A percentile compares a stretch with the other conserved stretches of the same genome.
These are phyloP conservation scores for Dothidotthia symphoricarpi DNA, from an alignment of 2,329 filamentous ascomycete species.

Conservation along the genomic window DNA sequence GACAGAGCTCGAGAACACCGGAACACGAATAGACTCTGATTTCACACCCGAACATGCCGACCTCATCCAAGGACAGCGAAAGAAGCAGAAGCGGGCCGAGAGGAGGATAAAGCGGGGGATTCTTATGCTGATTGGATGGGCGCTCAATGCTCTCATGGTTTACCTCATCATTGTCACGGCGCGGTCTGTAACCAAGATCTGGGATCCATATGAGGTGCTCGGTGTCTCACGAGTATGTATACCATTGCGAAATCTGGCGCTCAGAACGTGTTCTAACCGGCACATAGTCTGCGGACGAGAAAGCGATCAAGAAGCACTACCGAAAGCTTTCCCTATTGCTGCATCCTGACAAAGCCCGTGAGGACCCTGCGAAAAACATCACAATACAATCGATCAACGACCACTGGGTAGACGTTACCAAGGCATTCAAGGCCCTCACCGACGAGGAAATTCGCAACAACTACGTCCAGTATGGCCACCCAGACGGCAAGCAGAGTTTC, in stretches of 20 bases:
- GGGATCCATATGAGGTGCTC: slow-evolving; percentile 96
- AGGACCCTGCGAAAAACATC: slow-evolving; percentile 83
- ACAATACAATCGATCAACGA: slow-evolving; percentile 82
- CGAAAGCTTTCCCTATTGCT: slow-evolving; percentile 79
- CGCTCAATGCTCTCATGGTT: slow-evolving; percentile 81
- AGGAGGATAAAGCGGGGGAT: slow-evolving; percentile 81
- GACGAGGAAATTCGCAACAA: slow-evolving; percentile 98
- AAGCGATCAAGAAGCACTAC: slow-evolving; percentile 89
- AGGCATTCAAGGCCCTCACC: slow-evolving; percentile 96
- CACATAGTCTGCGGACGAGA: slow-evolving; percentile 74
- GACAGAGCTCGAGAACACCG: slow-evolving; percentile 72
- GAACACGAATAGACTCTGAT: slow-evolving; percentile 75
- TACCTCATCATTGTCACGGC: slow-evolving; percentile 85
- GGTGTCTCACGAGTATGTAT: slow-evolving; percentile 72
- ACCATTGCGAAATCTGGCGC: not conserved
- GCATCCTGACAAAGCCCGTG: slow-evolving; percentile 90
- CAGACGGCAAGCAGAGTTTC: slow-evolving; percentile 96
- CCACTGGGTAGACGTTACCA: slow-evolving; percentile 89
- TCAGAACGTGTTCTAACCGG: slow-evolving; percentile 17
- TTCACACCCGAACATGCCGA: slow-evolving; percentile 81
- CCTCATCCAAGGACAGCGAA: slow-evolving; percentile 77
- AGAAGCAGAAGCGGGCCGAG: slow-evolving; percentile 85
- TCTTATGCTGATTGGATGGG: slow-evolving; percentile 74
- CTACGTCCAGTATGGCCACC: slow-evolving; percentile 92
- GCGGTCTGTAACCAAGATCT: slow-evolving; percentile 70